These are phyloP conservation scores for Pancytospora epiphaga DNA, from an alignment of 371 early-diverging fungal genomes.

Conservation along the genomic window DNA sequence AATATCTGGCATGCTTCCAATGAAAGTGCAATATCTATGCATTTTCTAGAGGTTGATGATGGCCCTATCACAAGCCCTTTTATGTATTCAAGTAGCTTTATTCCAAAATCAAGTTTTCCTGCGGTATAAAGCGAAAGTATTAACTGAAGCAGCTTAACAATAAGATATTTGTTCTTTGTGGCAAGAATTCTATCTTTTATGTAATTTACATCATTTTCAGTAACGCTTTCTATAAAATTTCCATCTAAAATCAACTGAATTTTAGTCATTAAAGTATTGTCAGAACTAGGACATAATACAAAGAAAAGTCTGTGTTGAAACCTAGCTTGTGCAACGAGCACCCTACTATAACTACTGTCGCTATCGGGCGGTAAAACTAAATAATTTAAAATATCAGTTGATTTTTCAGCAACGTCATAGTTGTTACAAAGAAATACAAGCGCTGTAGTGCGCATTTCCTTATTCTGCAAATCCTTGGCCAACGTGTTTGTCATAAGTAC, in stretches of 20 bases:
- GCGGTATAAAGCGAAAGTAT: neutral
- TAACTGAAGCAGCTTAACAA: constrained; percentile 33
- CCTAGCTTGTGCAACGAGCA: constrained; percentile 3
- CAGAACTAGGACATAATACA: neutral
- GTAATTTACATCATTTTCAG: constrained; percentile 37
- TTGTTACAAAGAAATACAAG: constrained; percentile 35
- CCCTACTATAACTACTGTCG: neutral
- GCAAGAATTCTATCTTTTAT: constrained; percentile 2
- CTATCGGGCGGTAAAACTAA: neutral
- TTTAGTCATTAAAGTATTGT: constrained; percentile 13
- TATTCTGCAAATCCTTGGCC: constrained; percentile 24
- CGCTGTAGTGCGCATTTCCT: constrained; percentile 6
- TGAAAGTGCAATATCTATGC: constrained; percentile 28
- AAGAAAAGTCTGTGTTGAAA: neutral
- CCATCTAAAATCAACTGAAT: constrained; percentile 37
- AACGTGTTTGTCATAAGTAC: constrained; percentile 35
- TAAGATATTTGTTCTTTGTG: constrained; percentile 12
- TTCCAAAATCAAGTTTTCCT: neutral
- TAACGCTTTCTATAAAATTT: neutral
- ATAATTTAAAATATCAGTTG: neutral
- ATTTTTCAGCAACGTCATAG: neutral
- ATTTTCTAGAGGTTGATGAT: neutral
- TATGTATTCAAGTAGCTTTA: constrained; percentile 3
- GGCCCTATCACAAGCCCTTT: constrained; percentile 14
- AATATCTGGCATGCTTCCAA: constrained; percentile 24